phyloP scores from a whole-genome alignment of 2,329 filamentous ascomycete genomes.

The Calonectria multiphialidica region DNA sequence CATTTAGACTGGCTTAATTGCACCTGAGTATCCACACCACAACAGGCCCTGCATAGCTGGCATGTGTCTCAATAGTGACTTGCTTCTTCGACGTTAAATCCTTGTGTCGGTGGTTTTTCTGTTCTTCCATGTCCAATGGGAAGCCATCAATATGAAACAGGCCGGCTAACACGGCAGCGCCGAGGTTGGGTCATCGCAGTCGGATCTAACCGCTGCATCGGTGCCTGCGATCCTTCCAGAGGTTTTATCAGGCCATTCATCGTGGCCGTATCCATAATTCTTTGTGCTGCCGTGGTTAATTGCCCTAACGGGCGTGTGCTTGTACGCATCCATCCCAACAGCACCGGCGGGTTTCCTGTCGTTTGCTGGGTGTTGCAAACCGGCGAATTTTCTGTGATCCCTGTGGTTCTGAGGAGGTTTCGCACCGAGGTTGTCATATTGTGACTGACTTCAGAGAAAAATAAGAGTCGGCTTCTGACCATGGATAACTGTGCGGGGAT shows the following conservation, averaged over 20 bases:
- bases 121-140: not conserved
- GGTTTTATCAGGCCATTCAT: not conserved
- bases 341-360: not conserved
- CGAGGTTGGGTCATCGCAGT: not conserved
- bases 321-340: not conserved
- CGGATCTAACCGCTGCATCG: not conserved
- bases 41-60: not conserved
- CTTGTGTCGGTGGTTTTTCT: not conserved
- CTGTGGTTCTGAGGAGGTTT: not conserved
- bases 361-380: not conserved
- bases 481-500: not conserved
- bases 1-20: not conserved
- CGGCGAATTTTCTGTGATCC: not conserved
- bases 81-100: too few species aligned
- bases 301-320: too few species aligned
- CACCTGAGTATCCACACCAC: not conserved
- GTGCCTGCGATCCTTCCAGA: not conserved
- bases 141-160: not conserved
- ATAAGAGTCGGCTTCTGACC: not conserved
- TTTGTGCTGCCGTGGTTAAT: not conserved
- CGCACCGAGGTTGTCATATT: not conserved
- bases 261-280: not conserved
- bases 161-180: not conserved
- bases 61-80: not conserved
- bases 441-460: too few species aligned